These are phyloP conservation scores for Sordariomycetes sp. DNA, from an alignment of 2,329 filamentous ascomycete genomes.

Conservation along the genomic window DNA sequence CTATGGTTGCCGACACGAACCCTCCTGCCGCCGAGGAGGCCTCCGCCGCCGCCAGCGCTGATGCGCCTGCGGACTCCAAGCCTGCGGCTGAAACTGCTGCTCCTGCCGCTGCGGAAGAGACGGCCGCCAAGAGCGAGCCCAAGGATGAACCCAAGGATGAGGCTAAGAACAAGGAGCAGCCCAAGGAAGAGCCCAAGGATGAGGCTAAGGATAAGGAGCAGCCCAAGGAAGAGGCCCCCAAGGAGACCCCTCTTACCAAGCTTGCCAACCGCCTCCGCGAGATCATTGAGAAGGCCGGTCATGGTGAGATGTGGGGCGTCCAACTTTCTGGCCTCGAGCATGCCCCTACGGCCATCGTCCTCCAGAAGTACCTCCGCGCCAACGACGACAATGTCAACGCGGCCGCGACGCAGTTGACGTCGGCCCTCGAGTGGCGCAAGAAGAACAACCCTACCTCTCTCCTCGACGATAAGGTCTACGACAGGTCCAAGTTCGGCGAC, in stretches of 20 bases:
- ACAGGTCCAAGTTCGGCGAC: conserved; percentile 56
- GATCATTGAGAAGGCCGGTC: conserved; percentile 40
- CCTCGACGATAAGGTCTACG: conserved; percentile 49
- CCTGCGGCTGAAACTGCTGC: conserved; percentile 4
- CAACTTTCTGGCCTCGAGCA: conserved; percentile 46
- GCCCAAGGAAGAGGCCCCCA: conserved; percentile 4
- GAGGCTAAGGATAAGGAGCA: conserved; percentile 9
- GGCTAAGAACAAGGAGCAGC: conserved; percentile 11
- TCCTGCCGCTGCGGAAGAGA: neutral
- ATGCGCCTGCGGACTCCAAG: conserved; percentile 6
- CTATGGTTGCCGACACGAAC: conserved; percentile 5
- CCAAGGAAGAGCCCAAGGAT: conserved; percentile 12
- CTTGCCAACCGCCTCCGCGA: conserved; percentile 44
- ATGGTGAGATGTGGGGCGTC: conserved; percentile 83
- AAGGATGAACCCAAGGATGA: conserved; percentile 11
- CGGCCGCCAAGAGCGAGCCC: conserved; percentile 11
- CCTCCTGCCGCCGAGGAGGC: neutral
- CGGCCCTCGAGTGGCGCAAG: conserved; percentile 75
- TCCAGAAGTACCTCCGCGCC: conserved; percentile 89
- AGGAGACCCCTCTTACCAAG: conserved; percentile 18
- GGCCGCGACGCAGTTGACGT: conserved; percentile 64
- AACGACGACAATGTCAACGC: conserved; percentile 64
- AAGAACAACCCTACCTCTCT: conserved; percentile 57
- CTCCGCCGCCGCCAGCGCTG: neutral
- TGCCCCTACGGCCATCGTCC: conserved; percentile 66